Conservation (phyloP, 495 filamentous ascomycete genomes). For the Pseudomonodictys pantanalensis region DNA sequence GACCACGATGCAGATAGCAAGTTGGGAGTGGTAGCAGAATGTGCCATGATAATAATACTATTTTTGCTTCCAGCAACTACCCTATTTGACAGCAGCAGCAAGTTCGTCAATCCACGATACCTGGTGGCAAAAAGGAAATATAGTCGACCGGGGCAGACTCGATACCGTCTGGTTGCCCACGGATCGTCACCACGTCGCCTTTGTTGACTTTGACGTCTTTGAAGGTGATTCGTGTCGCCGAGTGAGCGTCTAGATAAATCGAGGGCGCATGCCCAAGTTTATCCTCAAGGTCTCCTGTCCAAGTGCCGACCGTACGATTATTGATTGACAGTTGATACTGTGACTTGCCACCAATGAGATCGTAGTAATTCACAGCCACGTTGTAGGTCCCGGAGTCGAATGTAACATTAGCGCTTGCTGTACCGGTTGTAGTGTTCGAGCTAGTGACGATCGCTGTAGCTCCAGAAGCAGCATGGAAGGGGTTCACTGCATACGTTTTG, state of each 20-base stretch:
- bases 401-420: conserved; percentile 47
- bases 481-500: conserved; percentile 48
- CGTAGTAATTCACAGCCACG: conserved; percentile 65
- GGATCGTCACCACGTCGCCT: conserved; percentile 59
- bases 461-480: conserved; percentile 56
- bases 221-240: conserved; percentile 61
- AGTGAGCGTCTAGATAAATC: conserved; percentile 60
- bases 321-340: conserved; percentile 56
- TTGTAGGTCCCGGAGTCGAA: conserved; percentile 57
- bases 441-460: conserved; percentile 49
- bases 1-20: too few relatives aligned
- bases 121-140: conserved; percentile 57
- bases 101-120: conserved; percentile 36
- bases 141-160: conserved; percentile 68
- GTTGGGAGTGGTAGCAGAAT: too few relatives aligned
- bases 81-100: too few relatives aligned
- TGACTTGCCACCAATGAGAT: conserved; percentile 55
- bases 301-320: conserved; percentile 50
- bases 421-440: conserved; percentile 51
- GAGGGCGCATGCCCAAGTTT: conserved; percentile 55
- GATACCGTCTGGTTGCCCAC: conserved; percentile 55
- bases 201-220: conserved; percentile 48
- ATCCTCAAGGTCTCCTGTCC: conserved; percentile 58
- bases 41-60: too few relatives aligned
- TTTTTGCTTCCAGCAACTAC: too few relatives aligned